Evolutionary conservation across 169 alveolate species (phyloP).

Genomic region (Eimeria sp.): DNA sequence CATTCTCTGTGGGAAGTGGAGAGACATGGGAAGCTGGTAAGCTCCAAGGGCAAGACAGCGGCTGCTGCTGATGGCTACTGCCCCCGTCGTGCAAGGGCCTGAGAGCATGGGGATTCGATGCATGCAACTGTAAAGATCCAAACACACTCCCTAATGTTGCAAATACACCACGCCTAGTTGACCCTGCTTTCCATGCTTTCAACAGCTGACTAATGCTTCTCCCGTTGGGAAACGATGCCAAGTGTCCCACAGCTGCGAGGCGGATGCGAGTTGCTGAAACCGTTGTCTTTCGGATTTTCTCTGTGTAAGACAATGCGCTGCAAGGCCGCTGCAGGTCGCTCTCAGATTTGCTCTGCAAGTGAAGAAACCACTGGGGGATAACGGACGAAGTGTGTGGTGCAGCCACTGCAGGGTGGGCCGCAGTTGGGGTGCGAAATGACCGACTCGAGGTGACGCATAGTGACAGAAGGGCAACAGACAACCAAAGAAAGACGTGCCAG

Average conservation of each 20-base stretch:
- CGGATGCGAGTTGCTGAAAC: neutral
- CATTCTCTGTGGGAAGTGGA: neutral
- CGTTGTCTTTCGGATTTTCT: neutral
- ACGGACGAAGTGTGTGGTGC: neutral
- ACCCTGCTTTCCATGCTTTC: neutral
- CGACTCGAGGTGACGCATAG: constrained; percentile 31
- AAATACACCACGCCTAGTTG: neutral
- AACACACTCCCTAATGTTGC: neutral
- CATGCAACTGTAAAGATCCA: neutral
- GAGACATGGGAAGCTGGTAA: neutral
- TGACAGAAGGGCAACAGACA: neutral
- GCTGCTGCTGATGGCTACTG: neutral
- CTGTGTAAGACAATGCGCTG: neutral
- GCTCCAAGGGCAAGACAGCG: neutral
- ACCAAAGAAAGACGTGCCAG: neutral
- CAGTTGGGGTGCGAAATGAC: constrained; percentile 8
- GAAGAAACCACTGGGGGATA: neutral
- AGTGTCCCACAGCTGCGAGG: neutral
- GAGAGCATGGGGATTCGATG: neutral
- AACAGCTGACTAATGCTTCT: neutral
- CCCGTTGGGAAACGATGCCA: neutral
- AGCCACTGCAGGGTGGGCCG: neutral
- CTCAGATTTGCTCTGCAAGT: neutral
- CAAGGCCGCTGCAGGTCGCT: neutral
- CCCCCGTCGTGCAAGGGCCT: neutral